Conservation (phyloP, 2,329 filamentous ascomycete species). For the Arthrobotrys pseudoclavata region DNA sequence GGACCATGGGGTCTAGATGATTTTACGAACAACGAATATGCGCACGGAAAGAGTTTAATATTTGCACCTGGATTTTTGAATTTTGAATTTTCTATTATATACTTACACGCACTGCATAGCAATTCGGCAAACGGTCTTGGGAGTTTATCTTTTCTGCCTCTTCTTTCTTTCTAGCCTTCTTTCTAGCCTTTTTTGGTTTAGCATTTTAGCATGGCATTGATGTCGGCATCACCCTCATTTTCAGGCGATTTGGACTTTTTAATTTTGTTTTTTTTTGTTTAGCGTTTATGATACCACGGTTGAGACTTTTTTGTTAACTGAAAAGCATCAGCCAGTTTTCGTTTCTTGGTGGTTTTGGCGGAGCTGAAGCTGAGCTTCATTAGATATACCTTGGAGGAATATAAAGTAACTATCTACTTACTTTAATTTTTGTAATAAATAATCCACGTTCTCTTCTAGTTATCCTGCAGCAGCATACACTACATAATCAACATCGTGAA, state of each 20-base stretch:
- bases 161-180: neutral
- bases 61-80: constrained; percentile 4
- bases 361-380: constrained; percentile 21
- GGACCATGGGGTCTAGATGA: constrained; percentile 34
- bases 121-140: constrained; percentile 28
- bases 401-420: constrained; percentile 6
- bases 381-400: neutral
- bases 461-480: no score
- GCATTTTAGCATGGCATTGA: constrained; percentile 41
- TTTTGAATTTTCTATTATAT: neutral
- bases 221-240: constrained; percentile 33
- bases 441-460: neutral
- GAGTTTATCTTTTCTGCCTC: constrained; percentile 18
- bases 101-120: constrained; percentile 31
- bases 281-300: constrained; percentile 53
- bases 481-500: neutral
- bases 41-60: neutral
- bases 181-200: constrained; percentile 1
- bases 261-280: constrained; percentile 1
- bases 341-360: constrained; percentile 34
- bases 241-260: constrained; percentile 15
- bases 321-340: constrained; percentile 45
- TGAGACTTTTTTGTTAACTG: constrained; percentile 35
- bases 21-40: constrained; percentile 20
- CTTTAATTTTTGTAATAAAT: constrained; percentile 28